phyloP scores from a whole-genome alignment of 192 early-diverging fungal genomes.

The Coemansia sp. region DNA sequence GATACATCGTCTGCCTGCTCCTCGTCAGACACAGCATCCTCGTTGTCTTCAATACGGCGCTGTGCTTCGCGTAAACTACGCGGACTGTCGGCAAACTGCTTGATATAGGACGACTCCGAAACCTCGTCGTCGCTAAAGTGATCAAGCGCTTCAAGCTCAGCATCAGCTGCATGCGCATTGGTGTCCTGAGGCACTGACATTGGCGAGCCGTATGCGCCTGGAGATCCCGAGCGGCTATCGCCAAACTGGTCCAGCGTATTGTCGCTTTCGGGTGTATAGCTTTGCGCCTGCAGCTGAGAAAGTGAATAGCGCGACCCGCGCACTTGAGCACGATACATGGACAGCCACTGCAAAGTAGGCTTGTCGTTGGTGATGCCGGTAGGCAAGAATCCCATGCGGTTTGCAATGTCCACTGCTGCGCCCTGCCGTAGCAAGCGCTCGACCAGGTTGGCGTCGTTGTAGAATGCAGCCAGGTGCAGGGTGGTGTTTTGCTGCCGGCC shows the following conservation, averaged over 20 bases:
- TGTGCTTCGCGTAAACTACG: background rate
- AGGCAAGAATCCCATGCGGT: conserved; percentile 50
- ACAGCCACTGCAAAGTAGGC: conserved; percentile 49
- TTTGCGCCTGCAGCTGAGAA: conserved; percentile 11
- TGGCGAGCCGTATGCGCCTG: background rate
- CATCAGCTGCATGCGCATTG: conserved; percentile 5
- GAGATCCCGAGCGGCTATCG: background rate
- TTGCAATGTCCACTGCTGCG: conserved; percentile 49
- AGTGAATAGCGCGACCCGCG: conserved; percentile 42
- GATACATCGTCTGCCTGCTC: conserved; percentile 30
- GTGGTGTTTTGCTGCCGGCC: conserved; percentile 54
- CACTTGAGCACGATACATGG: conserved; percentile 48
- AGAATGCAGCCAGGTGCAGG: conserved; percentile 54
- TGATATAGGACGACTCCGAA: conserved; percentile 39
- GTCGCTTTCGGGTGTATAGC: conserved; percentile 16
- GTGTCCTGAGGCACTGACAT: background rate
- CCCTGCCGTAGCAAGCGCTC: conserved; percentile 51
- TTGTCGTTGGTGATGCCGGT: conserved; percentile 51
- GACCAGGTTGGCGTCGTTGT: conserved; percentile 52
- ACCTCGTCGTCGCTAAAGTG: conserved; percentile 34
- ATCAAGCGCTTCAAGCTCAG: conserved; percentile 26
- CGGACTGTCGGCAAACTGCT: conserved; percentile 30
- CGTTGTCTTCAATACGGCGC: background rate
- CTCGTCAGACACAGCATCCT: conserved; percentile 10
- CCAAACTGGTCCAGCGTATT: conserved; percentile 15